Conservation (phyloP, 306 rosid species). For the Trifolium dubium region DNA sequence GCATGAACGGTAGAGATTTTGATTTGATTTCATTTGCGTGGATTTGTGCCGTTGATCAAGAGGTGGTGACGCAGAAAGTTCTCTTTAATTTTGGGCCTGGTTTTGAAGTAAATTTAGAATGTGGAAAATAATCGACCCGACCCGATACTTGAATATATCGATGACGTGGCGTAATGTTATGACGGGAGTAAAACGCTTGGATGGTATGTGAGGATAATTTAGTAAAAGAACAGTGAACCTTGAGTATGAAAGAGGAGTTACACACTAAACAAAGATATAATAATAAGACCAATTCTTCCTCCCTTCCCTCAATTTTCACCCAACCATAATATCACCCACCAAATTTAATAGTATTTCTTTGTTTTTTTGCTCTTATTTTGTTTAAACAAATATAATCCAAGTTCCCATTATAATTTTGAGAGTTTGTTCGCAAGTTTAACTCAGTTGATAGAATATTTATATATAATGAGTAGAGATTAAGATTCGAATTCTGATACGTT, state of each 20-base stretch:
- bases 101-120: constrained; percentile 27
- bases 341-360: too few relatives aligned
- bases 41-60: constrained; percentile 7
- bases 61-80: constrained; percentile 15
- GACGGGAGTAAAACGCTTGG: neutral
- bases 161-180: constrained; percentile 61
- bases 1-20: constrained; percentile 52
- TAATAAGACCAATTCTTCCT: neutral
- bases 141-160: neutral
- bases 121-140: constrained; percentile 8
- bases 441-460: too few relatives aligned
- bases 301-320: too few relatives aligned
- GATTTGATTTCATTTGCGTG: constrained; percentile 35
- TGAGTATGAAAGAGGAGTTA: neutral
- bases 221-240: neutral
- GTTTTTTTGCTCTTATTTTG: too few relatives aligned
- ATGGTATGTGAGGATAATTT: constrained; percentile 33
- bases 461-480: too few relatives aligned
- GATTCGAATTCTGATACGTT: too few relatives aligned
- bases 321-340: too few relatives aligned
- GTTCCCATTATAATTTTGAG: too few relatives aligned
- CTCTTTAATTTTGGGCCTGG: constrained; percentile 46
- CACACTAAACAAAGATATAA: neutral
- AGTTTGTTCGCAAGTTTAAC: too few relatives aligned
- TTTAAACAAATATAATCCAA: too few relatives aligned